Evolutionary conservation across 495 filamentous ascomycete species (phyloP).

Genomic region (Rhypophila decipiens): DNA sequence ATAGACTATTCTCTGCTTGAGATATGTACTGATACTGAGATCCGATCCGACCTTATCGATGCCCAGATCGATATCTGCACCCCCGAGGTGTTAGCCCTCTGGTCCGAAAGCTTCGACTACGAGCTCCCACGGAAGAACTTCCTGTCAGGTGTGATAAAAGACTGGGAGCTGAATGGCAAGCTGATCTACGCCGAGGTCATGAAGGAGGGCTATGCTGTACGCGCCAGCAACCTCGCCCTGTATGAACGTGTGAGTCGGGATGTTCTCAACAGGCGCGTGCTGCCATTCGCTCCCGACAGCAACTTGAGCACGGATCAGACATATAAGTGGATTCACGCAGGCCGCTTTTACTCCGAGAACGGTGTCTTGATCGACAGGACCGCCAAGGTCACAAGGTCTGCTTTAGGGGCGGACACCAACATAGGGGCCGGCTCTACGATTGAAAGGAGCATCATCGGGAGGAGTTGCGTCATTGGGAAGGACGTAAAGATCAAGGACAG

Average conservation of each 20-base stretch:
- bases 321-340: constrained; percentile 66
- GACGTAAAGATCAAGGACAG: constrained; percentile 73
- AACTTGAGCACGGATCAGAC: constrained; percentile 72
- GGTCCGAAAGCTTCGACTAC: constrained; percentile 98
- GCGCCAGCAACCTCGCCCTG: constrained; percentile 76
- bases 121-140: constrained; percentile 83
- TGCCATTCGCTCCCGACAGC: constrained; percentile 85
- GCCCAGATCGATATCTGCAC: constrained; percentile 97
- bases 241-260: constrained; percentile 91
- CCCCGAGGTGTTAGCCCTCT: constrained; percentile 85
- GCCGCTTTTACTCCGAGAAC: constrained; percentile 64
- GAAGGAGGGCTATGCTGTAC: constrained; percentile 69
- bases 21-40: constrained; percentile 54
- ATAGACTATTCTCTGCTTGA: constrained; percentile 61
- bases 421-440: constrained; percentile 67
- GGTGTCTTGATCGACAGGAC: constrained; percentile 55
- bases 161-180: constrained; percentile 94
- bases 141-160: constrained; percentile 84
- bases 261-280: constrained; percentile 81
- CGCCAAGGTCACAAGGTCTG: constrained; percentile 46
- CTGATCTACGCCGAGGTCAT: constrained; percentile 89
- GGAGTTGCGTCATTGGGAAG: constrained; percentile 76
- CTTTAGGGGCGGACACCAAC: constrained; percentile 69
- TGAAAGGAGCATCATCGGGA: constrained; percentile 68
- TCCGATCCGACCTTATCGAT: constrained; percentile 86